Conservation (phyloP, 169 alveolate species). For the Cryptosporidium viatorum region DNA sequence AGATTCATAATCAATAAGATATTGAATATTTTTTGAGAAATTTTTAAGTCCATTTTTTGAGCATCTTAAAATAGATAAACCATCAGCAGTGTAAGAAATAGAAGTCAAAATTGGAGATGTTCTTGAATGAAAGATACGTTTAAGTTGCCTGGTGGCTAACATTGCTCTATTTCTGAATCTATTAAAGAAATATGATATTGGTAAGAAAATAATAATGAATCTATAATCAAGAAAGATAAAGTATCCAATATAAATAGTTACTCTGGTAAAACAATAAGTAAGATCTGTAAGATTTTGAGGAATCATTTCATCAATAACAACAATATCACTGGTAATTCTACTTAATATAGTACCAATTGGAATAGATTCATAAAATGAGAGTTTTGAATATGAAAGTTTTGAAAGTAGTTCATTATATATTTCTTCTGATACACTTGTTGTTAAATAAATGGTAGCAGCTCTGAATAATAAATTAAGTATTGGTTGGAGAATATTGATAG, state of each 20-base stretch:
- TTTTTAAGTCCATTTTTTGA: slow-evolving; percentile 24
- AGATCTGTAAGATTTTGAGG: slow-evolving; percentile 67
- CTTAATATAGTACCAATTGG: slow-evolving; percentile 77
- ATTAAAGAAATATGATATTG: slow-evolving; percentile 18
- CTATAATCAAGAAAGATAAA: slow-evolving; percentile 50
- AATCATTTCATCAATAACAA: slow-evolving; percentile 67
- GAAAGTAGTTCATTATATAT: slow-evolving; percentile 57
- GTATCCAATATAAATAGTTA: slow-evolving; percentile 58
- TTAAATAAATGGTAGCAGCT: slow-evolving; percentile 14
- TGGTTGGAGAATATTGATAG: slow-evolving; percentile 44
- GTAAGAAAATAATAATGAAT: slow-evolving; percentile 22
- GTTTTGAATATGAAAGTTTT: slow-evolving; percentile 58
- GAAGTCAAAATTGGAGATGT: slow-evolving; percentile 53
- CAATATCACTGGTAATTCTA: slow-evolving; percentile 76
- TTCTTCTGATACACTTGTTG: slow-evolving; percentile 12
- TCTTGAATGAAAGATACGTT: slow-evolving; percentile 56
- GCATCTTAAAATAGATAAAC: slow-evolving; percentile 43
- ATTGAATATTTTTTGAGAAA: not conserved
- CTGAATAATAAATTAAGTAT: slow-evolving; percentile 35
- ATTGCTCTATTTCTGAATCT: slow-evolving; percentile 32
- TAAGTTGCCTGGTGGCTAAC: slow-evolving; percentile 46
- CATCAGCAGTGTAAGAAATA: slow-evolving; percentile 47
- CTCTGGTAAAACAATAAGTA: slow-evolving; percentile 18
- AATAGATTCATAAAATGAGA: slow-evolving; percentile 60
- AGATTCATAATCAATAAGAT: slow-evolving; percentile 57